Evolutionary conservation across 2,329 filamentous ascomycete genomes (phyloP).

Genomic region (Grosmannia clavigera): DNA sequence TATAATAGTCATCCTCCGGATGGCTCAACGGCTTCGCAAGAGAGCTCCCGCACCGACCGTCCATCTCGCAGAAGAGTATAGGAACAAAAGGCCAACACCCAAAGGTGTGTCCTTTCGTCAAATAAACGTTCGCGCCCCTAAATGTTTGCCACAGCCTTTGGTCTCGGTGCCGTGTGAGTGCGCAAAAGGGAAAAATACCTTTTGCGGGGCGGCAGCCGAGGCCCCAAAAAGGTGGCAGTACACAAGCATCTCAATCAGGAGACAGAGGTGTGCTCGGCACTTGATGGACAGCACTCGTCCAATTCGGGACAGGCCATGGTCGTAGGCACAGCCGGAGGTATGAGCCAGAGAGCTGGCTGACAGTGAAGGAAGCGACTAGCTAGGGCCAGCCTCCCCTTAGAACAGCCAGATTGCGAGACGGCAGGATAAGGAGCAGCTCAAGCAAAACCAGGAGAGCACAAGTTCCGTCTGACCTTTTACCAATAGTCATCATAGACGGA

Average conservation of each 20-base stretch:
- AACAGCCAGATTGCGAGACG: not conserved
- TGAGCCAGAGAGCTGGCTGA: not conserved
- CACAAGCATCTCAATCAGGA: not conserved
- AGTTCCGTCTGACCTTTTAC: slow-evolving; percentile 34
- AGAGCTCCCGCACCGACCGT: slow-evolving; percentile 1
- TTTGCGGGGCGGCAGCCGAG: not conserved
- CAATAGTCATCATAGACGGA: slow-evolving; percentile 31
- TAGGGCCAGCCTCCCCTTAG: not conserved
- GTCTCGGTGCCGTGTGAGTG: slow-evolving; percentile 45
- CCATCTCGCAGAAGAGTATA: slow-evolving; percentile 5
- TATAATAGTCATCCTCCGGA: slow-evolving; percentile 34
- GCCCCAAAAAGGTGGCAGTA: slow-evolving; percentile 8
- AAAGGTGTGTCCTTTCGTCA: not conserved
- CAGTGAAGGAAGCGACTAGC: not conserved
- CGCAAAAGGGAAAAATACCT: slow-evolving; percentile 14
- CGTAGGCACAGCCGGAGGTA: not conserved
- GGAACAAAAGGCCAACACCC: not conserved
- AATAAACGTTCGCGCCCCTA: not conserved
- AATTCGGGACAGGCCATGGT: slow-evolving; percentile 3
- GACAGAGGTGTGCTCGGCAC: not conserved
- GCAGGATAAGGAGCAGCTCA: not conserved
- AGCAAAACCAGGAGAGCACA: slow-evolving; percentile 24
- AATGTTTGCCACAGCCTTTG: slow-evolving; percentile 50
- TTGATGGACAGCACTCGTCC: slow-evolving; percentile 4
- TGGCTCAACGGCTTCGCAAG: slow-evolving; percentile 37